These are phyloP conservation scores for Mariannaea elegans DNA, from an alignment of 2,329 filamentous ascomycete genomes.

Conservation along the genomic window DNA sequence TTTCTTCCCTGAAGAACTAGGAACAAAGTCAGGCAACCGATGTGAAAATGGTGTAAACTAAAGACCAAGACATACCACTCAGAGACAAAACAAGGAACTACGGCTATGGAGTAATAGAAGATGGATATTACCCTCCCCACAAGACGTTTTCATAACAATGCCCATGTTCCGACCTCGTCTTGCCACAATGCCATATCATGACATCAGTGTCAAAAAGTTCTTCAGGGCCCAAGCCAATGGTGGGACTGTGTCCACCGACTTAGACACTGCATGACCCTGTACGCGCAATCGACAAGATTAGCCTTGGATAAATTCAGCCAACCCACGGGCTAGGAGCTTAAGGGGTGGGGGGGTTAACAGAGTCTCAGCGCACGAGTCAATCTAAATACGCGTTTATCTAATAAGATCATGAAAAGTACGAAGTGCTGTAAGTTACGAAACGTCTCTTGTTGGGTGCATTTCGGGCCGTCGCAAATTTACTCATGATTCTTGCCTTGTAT, in stretches of 20 bases:
- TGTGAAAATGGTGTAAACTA: too few species aligned
- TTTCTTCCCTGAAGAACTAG: neutral
- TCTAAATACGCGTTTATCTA: conserved; percentile 21
- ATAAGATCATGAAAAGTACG: neutral
- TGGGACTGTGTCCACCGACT: neutral
- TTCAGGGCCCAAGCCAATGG: neutral
- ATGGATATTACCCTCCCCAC: too few species aligned
- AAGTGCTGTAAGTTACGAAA: neutral
- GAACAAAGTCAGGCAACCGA: too few species aligned
- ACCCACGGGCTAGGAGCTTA: too few species aligned
- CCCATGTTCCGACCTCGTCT: too few species aligned
- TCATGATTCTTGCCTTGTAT: too few species aligned
- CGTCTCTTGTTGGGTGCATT: neutral
- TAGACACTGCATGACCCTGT: neutral
- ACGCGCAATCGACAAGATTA: conserved; percentile 15
- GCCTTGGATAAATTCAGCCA: neutral
- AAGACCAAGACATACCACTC: too few species aligned
- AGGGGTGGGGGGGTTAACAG: neutral
- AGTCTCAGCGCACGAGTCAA: conserved; percentile 2
- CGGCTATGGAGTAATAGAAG: too few species aligned
- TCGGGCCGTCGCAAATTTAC: neutral
- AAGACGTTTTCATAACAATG: too few species aligned
- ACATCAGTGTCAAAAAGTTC: too few species aligned
- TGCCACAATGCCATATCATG: too few species aligned
- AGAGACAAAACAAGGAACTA: too few species aligned